Evolutionary conservation across 2,329 filamentous ascomycete genomes (phyloP), one percentile per base, ranked within the genome.

Genomic region (Fusarium austroafricanum): DNA sequence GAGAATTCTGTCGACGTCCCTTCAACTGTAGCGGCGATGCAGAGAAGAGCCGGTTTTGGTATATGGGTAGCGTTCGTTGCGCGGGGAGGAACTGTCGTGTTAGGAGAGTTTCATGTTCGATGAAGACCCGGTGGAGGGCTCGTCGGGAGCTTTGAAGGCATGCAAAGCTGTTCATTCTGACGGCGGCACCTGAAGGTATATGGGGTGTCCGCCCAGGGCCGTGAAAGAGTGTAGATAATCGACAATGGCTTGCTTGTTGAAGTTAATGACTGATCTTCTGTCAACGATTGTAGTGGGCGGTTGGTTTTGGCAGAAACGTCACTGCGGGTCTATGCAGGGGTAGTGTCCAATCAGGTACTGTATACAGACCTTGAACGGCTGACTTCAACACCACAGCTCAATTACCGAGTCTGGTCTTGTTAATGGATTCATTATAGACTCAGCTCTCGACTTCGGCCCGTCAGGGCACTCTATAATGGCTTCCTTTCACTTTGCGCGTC

Each of bases 41-140:
- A 2, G 64, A 57, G 29, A 75, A 71, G 10, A 55, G 45, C 10
- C 74, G 67, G 14, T 33, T 51, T 39, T 71, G 73, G 23, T 35
- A 29, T 31, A 68, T 29, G 1, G 58, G 55, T 42, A 62, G 21
- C 7, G 42, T 44, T n/a, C 47, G 18, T 26, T 33, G 46, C 14
- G 52, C 33, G 35, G 55, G 49, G 43, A 69, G 60, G 58, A 72
- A 66, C 38, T 73, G 66, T 54, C 70, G 67, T 35, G 70, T 53
- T 44, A 77, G 54, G 20, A 67, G 51, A 39, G 67, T 53, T 61
- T 75, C 73, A 40, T 63, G 72, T 54, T 78, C 74, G 65, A 85
- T 67, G 67, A 86, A 84, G 46, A 85, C 81, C 53, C 80, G 77
- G 44, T 81, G 79, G 7, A 87, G 80, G 62, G 83, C 82, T 35